Percentiles rank a stretch among this genome's conserved stretches.
These are phyloP conservation scores for Luzula sylvatica DNA, from an alignment of 176 grass and related monocot genomes.

Conservation along the genomic window DNA sequence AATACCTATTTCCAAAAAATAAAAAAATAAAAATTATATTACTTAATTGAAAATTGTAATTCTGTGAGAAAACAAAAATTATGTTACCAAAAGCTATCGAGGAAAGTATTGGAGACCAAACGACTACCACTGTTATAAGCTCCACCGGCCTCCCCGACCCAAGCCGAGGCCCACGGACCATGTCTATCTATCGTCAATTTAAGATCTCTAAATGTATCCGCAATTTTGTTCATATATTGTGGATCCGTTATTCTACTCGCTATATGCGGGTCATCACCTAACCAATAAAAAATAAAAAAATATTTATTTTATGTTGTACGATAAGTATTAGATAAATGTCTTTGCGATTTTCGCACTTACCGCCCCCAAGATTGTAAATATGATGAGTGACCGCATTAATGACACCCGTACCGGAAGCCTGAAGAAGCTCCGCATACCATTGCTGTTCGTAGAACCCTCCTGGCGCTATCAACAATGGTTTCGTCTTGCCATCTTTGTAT, in stretches of 20 bases:
- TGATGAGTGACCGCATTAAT: slow-evolving; percentile 79
- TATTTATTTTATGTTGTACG: no score
- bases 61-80: not conserved
- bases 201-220: slow-evolving; percentile 79
- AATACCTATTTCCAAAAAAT: slow-evolving; percentile 51
- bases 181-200: slow-evolving; percentile 56
- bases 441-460: slow-evolving; percentile 81
- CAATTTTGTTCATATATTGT: slow-evolving; percentile 36
- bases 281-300: slow-evolving; percentile 12
- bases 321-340: not conserved
- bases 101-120: slow-evolving; percentile 68
- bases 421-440: slow-evolving; percentile 72
- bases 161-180: slow-evolving; percentile 72
- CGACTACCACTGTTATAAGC: slow-evolving; percentile 89
- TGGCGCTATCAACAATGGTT: slow-evolving; percentile 67
- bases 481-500: slow-evolving; percentile 30
- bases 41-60: no score
- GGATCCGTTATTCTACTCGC: slow-evolving; percentile 66
- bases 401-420: slow-evolving; percentile 48
- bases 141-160: slow-evolving; percentile 94
- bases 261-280: slow-evolving; percentile 74
- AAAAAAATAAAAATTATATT: slow-evolving; percentile 4
- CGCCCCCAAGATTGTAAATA: slow-evolving; percentile 93
- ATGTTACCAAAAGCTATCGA: slow-evolving; percentile 91
- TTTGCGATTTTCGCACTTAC: slow-evolving; percentile 26